phyloP scores from a whole-genome alignment of 116 monocot species.

The Iris pallida region DNA sequence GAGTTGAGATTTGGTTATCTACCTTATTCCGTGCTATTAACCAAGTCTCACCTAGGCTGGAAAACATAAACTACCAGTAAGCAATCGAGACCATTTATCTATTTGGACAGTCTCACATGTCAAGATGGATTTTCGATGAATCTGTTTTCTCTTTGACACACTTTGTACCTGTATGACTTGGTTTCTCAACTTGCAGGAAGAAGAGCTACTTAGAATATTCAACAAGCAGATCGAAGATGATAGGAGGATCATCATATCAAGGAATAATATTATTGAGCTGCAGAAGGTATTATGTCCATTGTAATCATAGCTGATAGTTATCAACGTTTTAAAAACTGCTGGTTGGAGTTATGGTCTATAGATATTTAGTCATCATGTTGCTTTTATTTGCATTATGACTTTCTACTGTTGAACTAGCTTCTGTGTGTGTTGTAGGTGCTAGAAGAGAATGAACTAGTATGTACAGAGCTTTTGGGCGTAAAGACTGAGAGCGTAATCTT shows the following conservation, averaged over 20 bases:
- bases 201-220: slow-evolving; percentile 57
- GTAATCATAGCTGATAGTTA: neutral
- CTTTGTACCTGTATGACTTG: no score
- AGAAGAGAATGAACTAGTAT: slow-evolving; percentile 70
- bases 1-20: no score
- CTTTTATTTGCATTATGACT: neutral
- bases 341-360: neutral
- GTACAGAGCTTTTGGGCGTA: slow-evolving; percentile 68
- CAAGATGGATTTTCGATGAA: no score
- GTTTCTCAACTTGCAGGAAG: slow-evolving; percentile 58
- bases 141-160: no score
- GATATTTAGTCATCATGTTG: neutral
- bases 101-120: no score
- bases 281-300: slow-evolving; percentile 51
- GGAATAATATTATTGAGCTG: slow-evolving; percentile 80
- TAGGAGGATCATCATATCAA: slow-evolving; percentile 74
- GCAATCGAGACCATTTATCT: no score
- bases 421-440: slow-evolving; percentile 51
- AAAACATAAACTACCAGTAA: no score
- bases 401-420: slow-evolving; percentile 5
- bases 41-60: no score
- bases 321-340: neutral
- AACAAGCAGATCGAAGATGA: slow-evolving; percentile 88
- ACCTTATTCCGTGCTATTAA: no score
- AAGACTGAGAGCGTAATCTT: slow-evolving; percentile 70